phyloP scores from a whole-genome alignment of 2,329 filamentous ascomycete genomes.

The Myotisia sp. region DNA sequence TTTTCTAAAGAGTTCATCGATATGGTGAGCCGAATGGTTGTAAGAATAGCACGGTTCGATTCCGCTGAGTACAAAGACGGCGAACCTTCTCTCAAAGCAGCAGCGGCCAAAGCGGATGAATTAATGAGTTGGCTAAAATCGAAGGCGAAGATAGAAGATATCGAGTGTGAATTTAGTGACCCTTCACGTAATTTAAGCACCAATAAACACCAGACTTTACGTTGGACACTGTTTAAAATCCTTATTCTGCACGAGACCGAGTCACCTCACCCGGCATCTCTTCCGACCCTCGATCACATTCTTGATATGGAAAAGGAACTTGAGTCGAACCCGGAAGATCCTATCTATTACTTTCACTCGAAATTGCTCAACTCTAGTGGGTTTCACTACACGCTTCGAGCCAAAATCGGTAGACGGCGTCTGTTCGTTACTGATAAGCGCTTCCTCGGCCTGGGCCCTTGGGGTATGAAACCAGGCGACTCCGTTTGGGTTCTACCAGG shows the following conservation, averaged over 20 bases:
- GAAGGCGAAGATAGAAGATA: background rate
- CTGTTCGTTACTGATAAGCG: conserved; percentile 9
- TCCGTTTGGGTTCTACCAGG: conserved; percentile 11
- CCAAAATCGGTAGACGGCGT: conserved; percentile 6
- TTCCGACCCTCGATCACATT: background rate
- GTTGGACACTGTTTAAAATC: background rate
- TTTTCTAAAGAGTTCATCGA: conserved; percentile 8
- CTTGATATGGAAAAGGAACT: conserved; percentile 1
- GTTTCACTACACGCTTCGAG: conserved; percentile 4
- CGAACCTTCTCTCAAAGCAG: background rate
- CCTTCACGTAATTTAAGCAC: conserved; percentile 1
- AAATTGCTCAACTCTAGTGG: conserved; percentile 1
- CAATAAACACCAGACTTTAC: background rate
- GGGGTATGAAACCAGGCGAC: conserved; percentile 7
- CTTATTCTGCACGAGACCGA: background rate
- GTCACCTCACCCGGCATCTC: background rate
- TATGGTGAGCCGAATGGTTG: conserved; percentile 8
- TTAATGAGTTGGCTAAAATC: background rate
- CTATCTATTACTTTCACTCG: background rate
- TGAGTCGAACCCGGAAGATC: background rate
- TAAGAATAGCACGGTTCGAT: conserved; percentile 5
- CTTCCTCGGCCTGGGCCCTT: conserved; percentile 9
- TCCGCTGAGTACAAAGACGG: too few species aligned
- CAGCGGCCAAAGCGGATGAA: background rate
- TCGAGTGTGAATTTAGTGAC: conserved; percentile 1